Evolutionary conservation across 139 green algal genomes (phyloP), one percentile per base, ranked within the genome.

Genomic region (Coccomyxa sp.): DNA sequence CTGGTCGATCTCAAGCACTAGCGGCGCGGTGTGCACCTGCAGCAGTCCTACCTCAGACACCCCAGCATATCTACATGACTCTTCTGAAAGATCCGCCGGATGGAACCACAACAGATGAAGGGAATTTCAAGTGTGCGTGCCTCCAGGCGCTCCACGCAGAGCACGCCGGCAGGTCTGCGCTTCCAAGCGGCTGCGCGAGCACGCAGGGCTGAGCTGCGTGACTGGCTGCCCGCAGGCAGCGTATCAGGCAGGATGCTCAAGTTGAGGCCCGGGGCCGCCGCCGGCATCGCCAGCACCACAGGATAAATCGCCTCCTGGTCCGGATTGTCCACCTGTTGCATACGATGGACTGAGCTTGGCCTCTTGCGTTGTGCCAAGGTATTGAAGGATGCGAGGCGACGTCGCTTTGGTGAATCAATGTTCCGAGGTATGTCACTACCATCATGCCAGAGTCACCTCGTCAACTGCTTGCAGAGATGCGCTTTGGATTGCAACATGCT

Each of bases 111-210:
- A 28, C 4, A 71, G 63, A 71, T 21, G 18, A 3, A 11, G 4
- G 4, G 18, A 9, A 11, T 71, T 3, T 25, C 63, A 51, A 32
- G 25, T 16, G 14, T 30, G 71, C 71, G 16, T 66, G 95, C 59
- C 71, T 88, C 84, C 0, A 93, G 81, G 0, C 89, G 77, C 84
- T 97, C 89, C 0, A 96, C 75, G 81, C 94, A 97, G 79, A 94
- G 32, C n/a, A 96, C 92, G 16, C 91, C 81, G 0, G 85, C 91
- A 0, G 91, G 93, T 12, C 88, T 88, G 1, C 86, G 87, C 21
- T 84, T 84, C 93, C 93, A 97, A 38, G 94, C 67, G 51, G 88
- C 86, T 16, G 86, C n/a, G 0, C 87, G 86, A 1, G 88, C 79
- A 15, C 63, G 14, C 30, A 92, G 58, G 0, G 86, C 82, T 18